Percentiles rank a stretch among this genome's conserved stretches.
These are phyloP conservation scores for Hyphopichia burtonii DNA, from an alignment of 1,139 yeast species.

Conservation along the genomic window DNA sequence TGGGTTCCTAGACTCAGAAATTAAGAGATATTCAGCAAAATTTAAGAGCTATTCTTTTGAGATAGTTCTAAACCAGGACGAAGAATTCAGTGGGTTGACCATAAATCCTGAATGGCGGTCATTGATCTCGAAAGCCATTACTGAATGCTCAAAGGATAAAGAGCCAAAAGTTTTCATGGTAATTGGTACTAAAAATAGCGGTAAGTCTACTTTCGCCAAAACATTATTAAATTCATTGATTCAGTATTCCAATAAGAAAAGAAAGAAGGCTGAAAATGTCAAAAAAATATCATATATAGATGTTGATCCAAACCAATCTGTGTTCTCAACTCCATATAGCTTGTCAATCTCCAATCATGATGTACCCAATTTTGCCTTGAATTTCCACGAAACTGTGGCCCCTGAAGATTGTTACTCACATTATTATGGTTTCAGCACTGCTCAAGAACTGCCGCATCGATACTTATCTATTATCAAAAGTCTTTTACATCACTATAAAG, in stretches of 20 bases:
- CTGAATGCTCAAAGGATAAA: constrained; percentile 1
- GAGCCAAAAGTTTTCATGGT: constrained; percentile 25
- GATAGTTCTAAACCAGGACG: constrained; percentile 27
- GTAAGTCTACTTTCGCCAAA: constrained; percentile 75
- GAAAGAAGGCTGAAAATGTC: constrained; percentile 5
- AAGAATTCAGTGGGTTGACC: constrained; percentile 18
- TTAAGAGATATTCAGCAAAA: constrained; percentile 5
- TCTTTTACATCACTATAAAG: constrained; percentile 35
- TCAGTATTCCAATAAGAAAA: constrained; percentile 7
- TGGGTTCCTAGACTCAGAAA: constrained; percentile 7
- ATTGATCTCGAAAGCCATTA: not conserved
- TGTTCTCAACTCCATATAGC: constrained; percentile 70
- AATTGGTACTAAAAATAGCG: constrained; percentile 65
- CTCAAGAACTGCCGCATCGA: constrained; percentile 64
- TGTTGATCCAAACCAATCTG: constrained; percentile 91
- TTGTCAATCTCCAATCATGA: constrained; percentile 43
- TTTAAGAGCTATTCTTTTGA: constrained; percentile 33
- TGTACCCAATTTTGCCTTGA: constrained; percentile 26
- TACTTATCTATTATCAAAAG: constrained; percentile 49
- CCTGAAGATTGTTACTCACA: constrained; percentile 27
- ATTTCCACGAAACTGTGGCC: constrained; percentile 13
- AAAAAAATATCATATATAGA: constrained; percentile 47
- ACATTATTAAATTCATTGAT: constrained; percentile 48
- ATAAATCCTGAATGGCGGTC: constrained; percentile 21
- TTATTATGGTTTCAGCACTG: constrained; percentile 71